Base-by-base conservation (phyloP, 352 stramenopile species). In the Lagenidium giganteum region DNA sequence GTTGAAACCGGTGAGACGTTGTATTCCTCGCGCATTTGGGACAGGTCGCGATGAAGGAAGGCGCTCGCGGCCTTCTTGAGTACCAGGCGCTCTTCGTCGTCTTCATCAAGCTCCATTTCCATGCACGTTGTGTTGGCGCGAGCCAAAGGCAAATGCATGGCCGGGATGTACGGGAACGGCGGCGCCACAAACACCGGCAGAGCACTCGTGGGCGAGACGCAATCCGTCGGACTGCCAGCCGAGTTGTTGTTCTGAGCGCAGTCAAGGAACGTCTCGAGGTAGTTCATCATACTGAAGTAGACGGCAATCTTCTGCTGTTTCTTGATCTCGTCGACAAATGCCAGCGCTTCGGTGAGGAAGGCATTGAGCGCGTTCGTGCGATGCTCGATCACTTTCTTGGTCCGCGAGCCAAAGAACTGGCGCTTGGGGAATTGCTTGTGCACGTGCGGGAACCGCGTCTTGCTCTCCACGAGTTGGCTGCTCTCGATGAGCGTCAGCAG, bases 221-320 rank as follows among this genome's bases (percentile, higher is more conserved):
- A n/a, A n/a, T n/a, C n/a, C n/a, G n/a, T n/a, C n/a, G n/a, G n/a
- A n/a, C n/a, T n/a, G n/a, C n/a, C n/a, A n/a, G n/a, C n/a, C n/a
- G n/a, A n/a, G n/a, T n/a, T n/a, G n/a, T n/a, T n/a, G 47, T 87
- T 67, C 21, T 51, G 52, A 36, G 41, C 44, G 40, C 59, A 77
- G 35, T 83, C 71, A 12, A 89, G 61, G 47, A 89, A 89, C 8
- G 47, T 40, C 33, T 89, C 77, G 28, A 89, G 65, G 25, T 77
- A 65, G 3, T 61, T 81, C 69, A 69, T 81, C 56, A 87, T 63
- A 36, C 74, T 81, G 47, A 87, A 89, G 51, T 76, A 83, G 56
- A 84, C 60, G 14, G 77, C 67, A 46, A 87, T 84, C 31, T 84
- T 54, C 38, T 74, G 61, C 31, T 74, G 67, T 36, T 71, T 68